Evolutionary conservation across 805 yeast species (phyloP).

Genomic region (Cyberlindnera samutprakarnensis): DNA sequence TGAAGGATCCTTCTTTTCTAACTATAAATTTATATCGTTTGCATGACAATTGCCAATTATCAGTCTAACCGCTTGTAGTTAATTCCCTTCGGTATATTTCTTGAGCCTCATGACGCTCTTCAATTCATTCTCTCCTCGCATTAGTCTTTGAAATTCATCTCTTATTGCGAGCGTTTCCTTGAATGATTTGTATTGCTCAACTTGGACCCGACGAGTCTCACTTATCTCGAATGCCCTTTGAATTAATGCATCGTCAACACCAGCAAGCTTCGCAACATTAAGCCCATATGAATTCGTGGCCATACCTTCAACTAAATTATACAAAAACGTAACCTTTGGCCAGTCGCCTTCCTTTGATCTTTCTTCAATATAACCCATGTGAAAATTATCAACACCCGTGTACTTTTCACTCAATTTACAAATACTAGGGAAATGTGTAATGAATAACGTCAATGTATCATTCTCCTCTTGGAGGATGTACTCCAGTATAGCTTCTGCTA

Average conservation of each 20-base stretch:
- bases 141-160: neutral
- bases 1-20: too few species aligned
- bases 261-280: conserved; percentile 93
- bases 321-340: conserved; percentile 74
- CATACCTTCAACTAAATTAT: conserved; percentile 86
- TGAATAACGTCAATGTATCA: conserved; percentile 76
- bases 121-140: neutral
- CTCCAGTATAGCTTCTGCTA: conserved; percentile 93
- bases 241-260: conserved; percentile 81
- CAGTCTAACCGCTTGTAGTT: too few species aligned
- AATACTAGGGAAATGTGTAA: conserved; percentile 93
- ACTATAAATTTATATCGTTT: too few species aligned
- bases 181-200: too few species aligned
- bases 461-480: conserved; percentile 53
- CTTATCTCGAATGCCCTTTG: conserved; percentile 90
- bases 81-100: conserved; percentile 1
- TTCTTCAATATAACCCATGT: conserved; percentile 60
- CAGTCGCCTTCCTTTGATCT: conserved; percentile 26
- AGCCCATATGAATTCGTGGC: conserved; percentile 94
- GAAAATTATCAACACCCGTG: conserved; percentile 70
- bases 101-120: conserved; percentile 4
- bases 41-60: too few species aligned
- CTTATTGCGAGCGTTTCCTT: neutral
- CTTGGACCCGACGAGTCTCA: conserved; percentile 59
- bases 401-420: conserved; percentile 65